A percentile compares a stretch with the other conserved stretches of the same genome.
Conservation (phyloP, 805 yeast genomes). For the Candida golubevii region DNA sequence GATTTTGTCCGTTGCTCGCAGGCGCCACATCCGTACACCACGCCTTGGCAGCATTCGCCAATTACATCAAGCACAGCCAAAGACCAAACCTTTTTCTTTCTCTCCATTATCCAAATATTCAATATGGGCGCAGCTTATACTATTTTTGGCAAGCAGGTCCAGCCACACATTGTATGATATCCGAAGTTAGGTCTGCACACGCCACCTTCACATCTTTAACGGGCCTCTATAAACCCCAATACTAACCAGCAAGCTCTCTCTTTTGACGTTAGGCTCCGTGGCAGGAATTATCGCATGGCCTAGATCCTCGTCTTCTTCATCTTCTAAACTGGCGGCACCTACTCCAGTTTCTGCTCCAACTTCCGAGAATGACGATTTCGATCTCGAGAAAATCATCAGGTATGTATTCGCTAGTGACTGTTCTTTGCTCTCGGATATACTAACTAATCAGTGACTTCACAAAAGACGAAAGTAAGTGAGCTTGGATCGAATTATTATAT, state of each 20-base stretch:
- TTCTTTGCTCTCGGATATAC: neutral
- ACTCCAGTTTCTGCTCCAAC: slow-evolving; percentile 21
- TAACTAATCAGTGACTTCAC: slow-evolving; percentile 32
- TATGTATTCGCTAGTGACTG: slow-evolving; percentile 21
- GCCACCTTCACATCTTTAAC: too few species aligned
- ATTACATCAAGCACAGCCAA: too few species aligned
- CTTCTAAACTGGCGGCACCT: slow-evolving; percentile 15
- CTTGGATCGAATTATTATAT: too few species aligned
- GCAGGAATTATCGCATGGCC: slow-evolving; percentile 38
- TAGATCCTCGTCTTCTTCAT: slow-evolving; percentile 16
- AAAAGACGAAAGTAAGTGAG: slow-evolving; percentile 32
- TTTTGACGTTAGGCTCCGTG: slow-evolving; percentile 38
- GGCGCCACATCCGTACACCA: slow-evolving; percentile 7
- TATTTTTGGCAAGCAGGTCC: slow-evolving; percentile 43
- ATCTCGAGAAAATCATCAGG: slow-evolving; percentile 40
- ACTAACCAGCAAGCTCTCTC: slow-evolving; percentile 32
- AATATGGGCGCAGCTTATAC: slow-evolving; percentile 41
- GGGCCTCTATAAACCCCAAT: neutral
- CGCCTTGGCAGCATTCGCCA: neutral
- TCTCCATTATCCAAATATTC: neutral
- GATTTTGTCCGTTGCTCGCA: neutral
- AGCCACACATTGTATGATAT: slow-evolving; percentile 39
- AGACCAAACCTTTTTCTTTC: too few species aligned
- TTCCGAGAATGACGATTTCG: slow-evolving; percentile 39
- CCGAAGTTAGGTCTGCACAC: too few species aligned